Base-by-base conservation (phyloP, 352 stramenopile genomes). In the Globisporangium paddicum region DNA sequence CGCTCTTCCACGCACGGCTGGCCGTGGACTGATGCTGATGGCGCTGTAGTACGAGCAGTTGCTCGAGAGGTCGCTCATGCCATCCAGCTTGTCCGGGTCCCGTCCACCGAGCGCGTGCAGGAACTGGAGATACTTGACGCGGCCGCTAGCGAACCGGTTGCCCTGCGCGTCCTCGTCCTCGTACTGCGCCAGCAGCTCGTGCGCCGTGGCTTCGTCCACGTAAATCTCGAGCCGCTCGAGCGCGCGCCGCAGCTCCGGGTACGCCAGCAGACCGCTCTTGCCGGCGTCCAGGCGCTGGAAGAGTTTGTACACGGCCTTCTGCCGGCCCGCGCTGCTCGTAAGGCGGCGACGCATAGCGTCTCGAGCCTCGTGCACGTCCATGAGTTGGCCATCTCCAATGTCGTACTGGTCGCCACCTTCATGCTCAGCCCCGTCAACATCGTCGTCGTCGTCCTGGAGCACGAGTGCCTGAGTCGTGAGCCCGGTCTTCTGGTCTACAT, bases 11-110 rank as follows among this genome's bases (percentile, higher is more conserved):
- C 60, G 64, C 56, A 64, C 46, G 14, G 80, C 77, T 21, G 67
- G 65, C 6, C 74, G 77, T 40, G 76, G 79, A 50, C 79, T 89
- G 50, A 88, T 89, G 14, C 63, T 74, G 28, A 91, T 82, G 5
- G 79, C 73, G 55, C 66, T 85, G 67, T 91, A 91, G 69, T 91
- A 91, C 8, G 79, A 89, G 47, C 82, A 91, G 54, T 89, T 80
- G 63, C 79, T 89, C 2, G 79, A 88, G 2, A 89, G 45, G 30
- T 91, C 82, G 48, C 77, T 89, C 73, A 86, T 73, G 6, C 60
- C 71, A 19, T 82, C 79, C 47, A 89, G 48, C 25, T 73, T 82
- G 46, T 91, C 79, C 0, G 82, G 79, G 46, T 91, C 82, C 35
- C 77, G 72, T 0, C 82, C 82, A 2, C 82, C 82, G 11, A 80